Conservation (phyloP, 495 filamentous ascomycete species). For the Penicillium dipodomyicola region DNA sequence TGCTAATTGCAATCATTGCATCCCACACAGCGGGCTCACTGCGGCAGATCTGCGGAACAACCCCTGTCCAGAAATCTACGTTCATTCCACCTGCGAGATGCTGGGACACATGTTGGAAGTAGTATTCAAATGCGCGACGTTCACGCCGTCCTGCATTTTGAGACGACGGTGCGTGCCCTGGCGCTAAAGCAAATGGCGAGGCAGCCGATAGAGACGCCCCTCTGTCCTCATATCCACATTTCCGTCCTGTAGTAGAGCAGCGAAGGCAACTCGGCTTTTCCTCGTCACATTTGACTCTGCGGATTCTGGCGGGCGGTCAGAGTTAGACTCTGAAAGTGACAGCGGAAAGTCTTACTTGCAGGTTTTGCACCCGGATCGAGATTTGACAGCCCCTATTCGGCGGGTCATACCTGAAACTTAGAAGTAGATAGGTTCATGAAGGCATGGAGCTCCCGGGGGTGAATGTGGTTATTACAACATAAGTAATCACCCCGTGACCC, state of each 20-base stretch:
- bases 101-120: constrained; percentile 48
- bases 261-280: constrained; percentile 56
- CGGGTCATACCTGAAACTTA: background rate
- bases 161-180: constrained; percentile 7
- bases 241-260: constrained; percentile 51
- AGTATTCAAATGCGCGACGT: constrained; percentile 51
- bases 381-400: constrained; percentile 23
- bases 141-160: constrained; percentile 23
- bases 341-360: constrained; percentile 25
- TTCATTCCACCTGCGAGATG: constrained; percentile 46
- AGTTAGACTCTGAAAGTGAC: background rate
- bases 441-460: background rate
- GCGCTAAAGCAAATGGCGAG: background rate
- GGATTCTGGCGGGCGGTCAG: constrained; percentile 41
- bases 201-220: background rate
- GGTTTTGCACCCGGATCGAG: constrained; percentile 26
- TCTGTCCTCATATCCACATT: constrained; percentile 37
- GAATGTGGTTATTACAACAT: background rate
- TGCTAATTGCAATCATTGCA: constrained; percentile 50
- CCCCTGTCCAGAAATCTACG: constrained; percentile 51
- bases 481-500: background rate
- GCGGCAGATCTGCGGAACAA: constrained; percentile 54
- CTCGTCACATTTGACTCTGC: constrained; percentile 68
- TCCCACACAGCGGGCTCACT: constrained; percentile 56
- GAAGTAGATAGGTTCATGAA: background rate